Conservation (phyloP, 2,329 filamentous ascomycete genomes). For the Hypomyces rosellus region DNA sequence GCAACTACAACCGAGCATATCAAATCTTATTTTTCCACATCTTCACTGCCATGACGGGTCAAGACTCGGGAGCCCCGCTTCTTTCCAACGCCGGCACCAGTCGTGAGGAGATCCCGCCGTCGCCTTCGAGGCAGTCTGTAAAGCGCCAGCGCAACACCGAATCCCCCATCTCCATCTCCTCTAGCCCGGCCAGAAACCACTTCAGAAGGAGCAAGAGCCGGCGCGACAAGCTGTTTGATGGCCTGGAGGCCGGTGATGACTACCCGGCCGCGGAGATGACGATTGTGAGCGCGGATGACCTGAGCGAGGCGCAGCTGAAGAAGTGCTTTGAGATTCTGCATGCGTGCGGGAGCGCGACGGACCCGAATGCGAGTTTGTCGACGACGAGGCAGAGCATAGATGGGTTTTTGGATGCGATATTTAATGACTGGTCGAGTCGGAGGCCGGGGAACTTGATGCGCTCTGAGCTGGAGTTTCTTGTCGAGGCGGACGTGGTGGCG, state of each 20-base stretch:
- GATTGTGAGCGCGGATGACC: slow-evolving; percentile 20
- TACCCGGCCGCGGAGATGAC: slow-evolving; percentile 13
- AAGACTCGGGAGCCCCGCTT: not conserved
- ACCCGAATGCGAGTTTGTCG: slow-evolving; percentile 15
- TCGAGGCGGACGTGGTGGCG: slow-evolving; percentile 21
- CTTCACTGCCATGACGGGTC: not conserved
- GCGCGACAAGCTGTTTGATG: slow-evolving; percentile 20
- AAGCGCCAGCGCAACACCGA: slow-evolving; percentile 12
- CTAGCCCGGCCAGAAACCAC: slow-evolving; percentile 2
- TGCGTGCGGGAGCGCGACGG: slow-evolving; percentile 24
- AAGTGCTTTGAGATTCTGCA: slow-evolving; percentile 28
- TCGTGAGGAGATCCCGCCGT: slow-evolving; percentile 3
- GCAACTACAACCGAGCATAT: slow-evolving; percentile 1
- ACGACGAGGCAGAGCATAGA: slow-evolving; percentile 26
- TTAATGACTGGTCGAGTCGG: slow-evolving; percentile 21
- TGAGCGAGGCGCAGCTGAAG: slow-evolving; percentile 23
- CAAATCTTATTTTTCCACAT: not conserved
- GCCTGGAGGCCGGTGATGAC: slow-evolving; percentile 17
- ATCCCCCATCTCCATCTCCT: slow-evolving; percentile 15
- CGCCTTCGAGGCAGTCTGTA: slow-evolving; percentile 5
- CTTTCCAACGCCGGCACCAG: slow-evolving; percentile 3
- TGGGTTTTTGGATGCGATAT: slow-evolving; percentile 25
- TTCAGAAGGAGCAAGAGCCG: slow-evolving; percentile 4
- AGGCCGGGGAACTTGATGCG: slow-evolving; percentile 9
- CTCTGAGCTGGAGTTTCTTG: slow-evolving; percentile 23